Evolutionary conservation across 441 rosid species (phyloP), one percentile per base, ranked within the genome.

Genomic region (Francoa sonchifolia): DNA sequence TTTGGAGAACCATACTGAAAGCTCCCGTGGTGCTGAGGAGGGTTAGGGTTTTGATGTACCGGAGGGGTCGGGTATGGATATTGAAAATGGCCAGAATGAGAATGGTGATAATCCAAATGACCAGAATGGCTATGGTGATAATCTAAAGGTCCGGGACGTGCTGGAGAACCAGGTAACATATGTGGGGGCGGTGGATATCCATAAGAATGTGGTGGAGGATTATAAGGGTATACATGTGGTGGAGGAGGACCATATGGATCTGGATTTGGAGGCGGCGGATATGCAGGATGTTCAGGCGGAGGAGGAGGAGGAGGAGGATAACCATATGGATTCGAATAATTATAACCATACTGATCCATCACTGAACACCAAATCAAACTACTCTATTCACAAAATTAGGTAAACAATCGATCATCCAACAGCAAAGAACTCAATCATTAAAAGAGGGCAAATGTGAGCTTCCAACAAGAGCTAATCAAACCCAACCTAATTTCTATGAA

Each of bases 271-370:
- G 86, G 70, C 19, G 69, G 70, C n/a, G n/a, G n/a, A 28, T 67
- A 63, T 8, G 34, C 60, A 36, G 52, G 49, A 50, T 29, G 53
- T 16, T 37, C 54, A 2, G 59, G 58, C 13, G 69, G 63, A 1
- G 30, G 46, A 5, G 55, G 50, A 10, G 30, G 55, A 40, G 68
- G 77, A 34, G 57, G 51, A 8, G 65, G 69, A 42, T 67, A 68
- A 13, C 72, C 71, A 40, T 61, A 61, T 19, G 65, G 60, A 13
- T 72, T 59, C 12, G 55, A 44, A 32, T 61, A 46, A n/a, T 55
- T 34, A 35, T 54, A 52, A 2, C 71, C 74, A 26, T 72, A 44
- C 57, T 66, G 58, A 44, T 68, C 78, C 84, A 76, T 76, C 2
- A 46, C 12, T 19, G 13, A 42, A 17, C 14, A 30, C 45, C 15